phyloP scores from a whole-genome alignment of 1,139 yeast genomes.

The Torulaspora globosa region DNA sequence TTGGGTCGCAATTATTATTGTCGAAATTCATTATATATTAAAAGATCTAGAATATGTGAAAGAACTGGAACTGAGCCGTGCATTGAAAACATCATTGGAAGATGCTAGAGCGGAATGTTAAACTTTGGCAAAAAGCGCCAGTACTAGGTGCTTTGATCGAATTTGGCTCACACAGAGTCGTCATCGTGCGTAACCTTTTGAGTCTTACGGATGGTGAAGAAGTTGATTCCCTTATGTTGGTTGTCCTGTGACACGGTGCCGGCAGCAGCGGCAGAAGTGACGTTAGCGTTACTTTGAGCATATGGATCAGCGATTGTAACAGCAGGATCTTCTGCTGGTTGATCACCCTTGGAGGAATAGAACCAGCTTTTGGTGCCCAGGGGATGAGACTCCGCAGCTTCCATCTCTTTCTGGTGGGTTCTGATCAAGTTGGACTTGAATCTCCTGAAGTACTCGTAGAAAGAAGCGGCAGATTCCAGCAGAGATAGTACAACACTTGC shows the following conservation, averaged over 20 bases:
- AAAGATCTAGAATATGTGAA: constrained; percentile 4
- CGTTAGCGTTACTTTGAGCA: constrained; percentile 10
- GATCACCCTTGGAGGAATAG: constrained; percentile 15
- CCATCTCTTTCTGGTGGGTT: constrained; percentile 16
- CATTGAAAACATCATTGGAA: not conserved
- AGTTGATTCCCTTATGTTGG: constrained; percentile 67
- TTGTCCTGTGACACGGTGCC: constrained; percentile 22
- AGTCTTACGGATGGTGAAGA: constrained; percentile 67
- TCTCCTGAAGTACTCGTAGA: constrained; percentile 13
- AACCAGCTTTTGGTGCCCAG: constrained; percentile 14
- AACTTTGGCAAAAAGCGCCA: not conserved
- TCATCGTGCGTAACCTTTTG: constrained; percentile 59
- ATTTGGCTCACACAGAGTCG: constrained; percentile 48
- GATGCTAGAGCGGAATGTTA: not conserved
- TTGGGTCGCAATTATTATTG: not conserved
- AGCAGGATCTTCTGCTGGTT: constrained; percentile 9
- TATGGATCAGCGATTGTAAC: constrained; percentile 13
- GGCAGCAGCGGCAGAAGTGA: constrained; percentile 15
- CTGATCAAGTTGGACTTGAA: constrained; percentile 24
- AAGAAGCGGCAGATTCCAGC: constrained; percentile 12
- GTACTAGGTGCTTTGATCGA: not conserved
- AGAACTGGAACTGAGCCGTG: constrained; percentile 4
- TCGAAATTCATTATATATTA: constrained; percentile 8
- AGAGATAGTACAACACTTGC: constrained; percentile 45
- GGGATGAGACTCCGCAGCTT: constrained; percentile 16